Conservation (phyloP, 2,329 filamentous ascomycete genomes). For the Emericellopsis cladophorae region DNA sequence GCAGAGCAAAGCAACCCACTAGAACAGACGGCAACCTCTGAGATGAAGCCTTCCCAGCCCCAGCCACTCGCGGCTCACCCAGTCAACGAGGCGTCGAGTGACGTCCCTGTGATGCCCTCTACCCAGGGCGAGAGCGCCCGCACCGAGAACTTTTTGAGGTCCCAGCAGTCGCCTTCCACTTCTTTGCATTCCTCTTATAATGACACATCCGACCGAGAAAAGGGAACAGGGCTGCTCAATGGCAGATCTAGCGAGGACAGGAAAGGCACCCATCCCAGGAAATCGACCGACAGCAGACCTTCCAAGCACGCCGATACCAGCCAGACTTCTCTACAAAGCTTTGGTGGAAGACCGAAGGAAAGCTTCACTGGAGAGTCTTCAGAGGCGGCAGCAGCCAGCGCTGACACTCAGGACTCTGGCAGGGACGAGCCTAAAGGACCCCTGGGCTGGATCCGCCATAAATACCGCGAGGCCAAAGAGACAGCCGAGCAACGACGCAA, state of each 20-base stretch:
- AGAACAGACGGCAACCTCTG: slow-evolving; percentile 14
- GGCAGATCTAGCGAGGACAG: slow-evolving; percentile 49
- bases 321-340: slow-evolving; percentile 55
- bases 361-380: slow-evolving; percentile 35
- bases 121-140: slow-evolving; percentile 29
- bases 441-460: slow-evolving; percentile 46
- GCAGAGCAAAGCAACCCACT: slow-evolving; percentile 32
- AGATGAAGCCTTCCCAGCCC: slow-evolving; percentile 5
- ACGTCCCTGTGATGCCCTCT: slow-evolving; percentile 32
- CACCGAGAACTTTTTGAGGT: slow-evolving; percentile 40
- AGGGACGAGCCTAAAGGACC: slow-evolving; percentile 38
- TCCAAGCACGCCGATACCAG: slow-evolving; percentile 54
- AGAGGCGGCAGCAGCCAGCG: neutral
- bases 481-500: slow-evolving; percentile 39
- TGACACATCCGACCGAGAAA: slow-evolving; percentile 63
- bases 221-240: slow-evolving; percentile 38
- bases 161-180: slow-evolving; percentile 59
- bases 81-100: slow-evolving; percentile 22
- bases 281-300: slow-evolving; percentile 51
- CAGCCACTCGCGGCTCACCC: slow-evolving; percentile 8
- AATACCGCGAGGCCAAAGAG: slow-evolving; percentile 47
- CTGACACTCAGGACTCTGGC: slow-evolving; percentile 2
- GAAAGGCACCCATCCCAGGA: slow-evolving; percentile 53
- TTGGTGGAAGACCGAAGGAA: slow-evolving; percentile 31
- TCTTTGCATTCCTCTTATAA: slow-evolving; percentile 70